These are phyloP conservation scores for Lactarius hatsudake DNA, from an alignment of 768 basidiomycete species.

Conservation along the genomic window DNA sequence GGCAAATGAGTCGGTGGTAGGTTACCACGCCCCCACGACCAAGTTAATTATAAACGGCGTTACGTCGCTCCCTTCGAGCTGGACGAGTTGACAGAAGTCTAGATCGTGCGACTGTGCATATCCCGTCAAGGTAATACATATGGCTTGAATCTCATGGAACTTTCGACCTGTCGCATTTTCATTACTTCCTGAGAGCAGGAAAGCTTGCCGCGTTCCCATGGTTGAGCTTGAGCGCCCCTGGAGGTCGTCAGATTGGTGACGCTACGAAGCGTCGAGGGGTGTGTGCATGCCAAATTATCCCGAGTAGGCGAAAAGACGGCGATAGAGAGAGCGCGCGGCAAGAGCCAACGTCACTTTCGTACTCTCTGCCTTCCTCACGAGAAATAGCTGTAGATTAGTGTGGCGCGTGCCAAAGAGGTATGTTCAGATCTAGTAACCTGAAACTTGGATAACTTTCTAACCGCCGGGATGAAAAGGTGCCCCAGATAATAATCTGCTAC, in stretches of 20 bases:
- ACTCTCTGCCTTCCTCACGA: slow-evolving; percentile 7
- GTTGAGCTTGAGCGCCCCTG: neutral
- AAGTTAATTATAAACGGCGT: slow-evolving; percentile 5
- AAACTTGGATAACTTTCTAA: slow-evolving; percentile 7
- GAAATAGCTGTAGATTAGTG: slow-evolving; percentile 5
- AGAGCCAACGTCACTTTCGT: slow-evolving; percentile 10
- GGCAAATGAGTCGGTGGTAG: neutral
- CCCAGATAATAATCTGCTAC: slow-evolving; percentile 7
- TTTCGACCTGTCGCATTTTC: slow-evolving; percentile 8
- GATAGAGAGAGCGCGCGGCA: slow-evolving; percentile 13
- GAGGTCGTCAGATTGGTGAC: slow-evolving; percentile 4
- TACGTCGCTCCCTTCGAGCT: neutral
- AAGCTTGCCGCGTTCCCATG: slow-evolving; percentile 14
- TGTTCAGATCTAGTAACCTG: slow-evolving; percentile 10
- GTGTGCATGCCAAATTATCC: slow-evolving; percentile 9
- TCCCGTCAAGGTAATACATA: slow-evolving; percentile 15
- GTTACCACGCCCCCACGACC: slow-evolving; percentile 3
- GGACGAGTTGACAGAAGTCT: slow-evolving; percentile 7
- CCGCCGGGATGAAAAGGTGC: slow-evolving; percentile 7
- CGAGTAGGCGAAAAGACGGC: slow-evolving; percentile 16
- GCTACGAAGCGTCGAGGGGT: slow-evolving; percentile 1
- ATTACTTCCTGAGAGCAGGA: slow-evolving; percentile 11
- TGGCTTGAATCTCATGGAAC: slow-evolving; percentile 11
- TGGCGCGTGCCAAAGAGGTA: slow-evolving; percentile 9
- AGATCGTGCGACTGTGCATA: neutral